Conservation (phyloP, 495 filamentous ascomycete species). For the Daldinia grandis region DNA sequence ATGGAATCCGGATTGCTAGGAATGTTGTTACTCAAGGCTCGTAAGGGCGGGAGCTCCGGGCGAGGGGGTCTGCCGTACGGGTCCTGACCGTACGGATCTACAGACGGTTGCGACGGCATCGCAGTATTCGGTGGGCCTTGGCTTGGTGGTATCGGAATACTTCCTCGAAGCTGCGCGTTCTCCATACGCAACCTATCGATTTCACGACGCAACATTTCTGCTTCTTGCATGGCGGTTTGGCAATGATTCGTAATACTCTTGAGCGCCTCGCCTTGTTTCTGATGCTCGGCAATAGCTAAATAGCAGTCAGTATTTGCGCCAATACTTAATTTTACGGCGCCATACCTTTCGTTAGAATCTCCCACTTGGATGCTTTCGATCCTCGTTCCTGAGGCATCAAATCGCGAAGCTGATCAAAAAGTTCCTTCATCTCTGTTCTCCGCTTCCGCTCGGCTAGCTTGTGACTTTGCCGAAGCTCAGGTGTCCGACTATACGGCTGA, state of each 20-base stretch:
- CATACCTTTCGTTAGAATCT: conserved; percentile 93
- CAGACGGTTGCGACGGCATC: conserved; percentile 42
- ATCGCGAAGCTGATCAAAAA: conserved; percentile 86
- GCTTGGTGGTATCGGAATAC: conserved; percentile 27
- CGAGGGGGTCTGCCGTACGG: conserved; percentile 44
- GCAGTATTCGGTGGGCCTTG: conserved; percentile 29
- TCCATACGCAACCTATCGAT: conserved; percentile 61
- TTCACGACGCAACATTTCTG: conserved; percentile 59
- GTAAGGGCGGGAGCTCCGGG: conserved; percentile 60
- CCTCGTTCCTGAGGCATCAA: conserved; percentile 86
- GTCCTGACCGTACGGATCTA: conserved; percentile 47
- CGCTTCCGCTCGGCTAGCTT: conserved; percentile 97
- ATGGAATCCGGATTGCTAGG: conserved; percentile 56
- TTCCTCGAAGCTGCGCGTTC: conserved; percentile 59
- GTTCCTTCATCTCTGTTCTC: conserved; percentile 96
- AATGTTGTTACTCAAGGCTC: conserved; percentile 42
- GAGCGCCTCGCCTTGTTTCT: conserved; percentile 53
- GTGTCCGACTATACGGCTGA: conserved; percentile 91
- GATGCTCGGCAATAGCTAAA: conserved; percentile 65
- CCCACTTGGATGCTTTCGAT: conserved; percentile 98
- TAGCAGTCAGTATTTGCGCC: conserved; percentile 22
- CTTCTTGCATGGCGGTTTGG: conserved; percentile 50
- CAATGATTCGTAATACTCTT: conserved; percentile 48
- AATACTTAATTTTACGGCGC: neutral
- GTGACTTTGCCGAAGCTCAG: conserved; percentile 92